phyloP scores from a whole-genome alignment of 495 filamentous ascomycete species.

The Tuber aestivum region DNA sequence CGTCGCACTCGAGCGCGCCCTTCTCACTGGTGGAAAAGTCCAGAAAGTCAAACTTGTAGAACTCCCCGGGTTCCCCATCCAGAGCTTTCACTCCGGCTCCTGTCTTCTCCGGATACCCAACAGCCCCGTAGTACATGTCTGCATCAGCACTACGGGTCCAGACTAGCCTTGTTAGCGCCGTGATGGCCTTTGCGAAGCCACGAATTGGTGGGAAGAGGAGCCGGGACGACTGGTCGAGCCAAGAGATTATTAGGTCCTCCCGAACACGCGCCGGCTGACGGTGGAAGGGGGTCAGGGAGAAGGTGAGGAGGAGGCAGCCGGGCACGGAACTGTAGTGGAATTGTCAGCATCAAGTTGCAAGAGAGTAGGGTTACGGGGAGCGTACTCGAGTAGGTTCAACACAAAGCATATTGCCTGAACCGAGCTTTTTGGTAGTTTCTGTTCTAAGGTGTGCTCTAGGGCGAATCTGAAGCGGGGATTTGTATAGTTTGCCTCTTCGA shows the following conservation, averaged over 20 bases:
- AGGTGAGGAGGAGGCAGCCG: constrained; percentile 63
- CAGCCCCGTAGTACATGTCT: constrained; percentile 56
- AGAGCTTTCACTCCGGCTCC: constrained; percentile 43
- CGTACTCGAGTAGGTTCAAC: constrained; percentile 16
- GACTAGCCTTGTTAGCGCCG: constrained; percentile 51
- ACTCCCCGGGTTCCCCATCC: constrained; percentile 10
- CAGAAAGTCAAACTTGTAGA: constrained; percentile 49
- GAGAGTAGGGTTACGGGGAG: neutral
- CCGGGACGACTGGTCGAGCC: constrained; percentile 53
- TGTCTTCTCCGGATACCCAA: constrained; percentile 57
- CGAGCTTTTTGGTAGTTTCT: constrained; percentile 11
- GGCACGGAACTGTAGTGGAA: constrained; percentile 54
- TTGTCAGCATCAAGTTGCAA: neutral
- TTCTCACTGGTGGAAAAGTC: constrained; percentile 46
- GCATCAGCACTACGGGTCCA: constrained; percentile 59
- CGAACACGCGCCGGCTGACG: constrained; percentile 58
- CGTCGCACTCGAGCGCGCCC: constrained; percentile 62
- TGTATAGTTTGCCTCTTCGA: constrained; percentile 14
- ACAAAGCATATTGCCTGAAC: constrained; percentile 7
- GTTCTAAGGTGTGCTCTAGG: neutral
- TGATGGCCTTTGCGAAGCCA: constrained; percentile 53
- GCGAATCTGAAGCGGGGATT: neutral
- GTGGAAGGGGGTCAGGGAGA: constrained; percentile 57
- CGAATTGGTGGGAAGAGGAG: constrained; percentile 58
- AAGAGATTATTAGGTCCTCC: constrained; percentile 48